These are phyloP conservation scores for Talaromyces sp. DNA, from an alignment of 2,329 filamentous ascomycete genomes.

Conservation along the genomic window DNA sequence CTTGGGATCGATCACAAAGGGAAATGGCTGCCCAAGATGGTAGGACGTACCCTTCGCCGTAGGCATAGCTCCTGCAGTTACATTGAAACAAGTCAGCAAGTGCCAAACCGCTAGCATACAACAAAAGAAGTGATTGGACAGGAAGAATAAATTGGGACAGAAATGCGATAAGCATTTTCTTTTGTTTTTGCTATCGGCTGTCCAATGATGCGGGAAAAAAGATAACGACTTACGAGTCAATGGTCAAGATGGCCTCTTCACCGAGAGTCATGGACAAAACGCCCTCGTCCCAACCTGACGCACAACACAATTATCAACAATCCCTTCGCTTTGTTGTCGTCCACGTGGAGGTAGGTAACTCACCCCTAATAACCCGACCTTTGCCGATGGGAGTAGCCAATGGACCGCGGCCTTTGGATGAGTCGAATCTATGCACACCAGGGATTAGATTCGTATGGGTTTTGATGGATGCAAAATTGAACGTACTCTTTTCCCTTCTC, in stretches of 20 bases:
- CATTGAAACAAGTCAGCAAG: slow-evolving; percentile 12
- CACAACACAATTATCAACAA: background rate
- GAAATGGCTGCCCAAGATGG: slow-evolving; percentile 2
- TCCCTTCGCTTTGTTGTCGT: background rate
- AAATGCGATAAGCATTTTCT: slow-evolving; percentile 5
- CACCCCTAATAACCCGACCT: slow-evolving; percentile 84
- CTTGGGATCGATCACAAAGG: background rate
- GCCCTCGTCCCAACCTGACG: slow-evolving; percentile 77
- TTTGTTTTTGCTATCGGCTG: background rate
- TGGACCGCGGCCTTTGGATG: slow-evolving; percentile 69
- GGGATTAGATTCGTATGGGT: slow-evolving; percentile 13
- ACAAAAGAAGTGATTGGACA: slow-evolving; percentile 17
- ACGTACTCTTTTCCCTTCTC: slow-evolving; percentile 67
- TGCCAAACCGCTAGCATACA: background rate
- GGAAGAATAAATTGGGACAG: background rate
- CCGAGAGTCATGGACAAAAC: slow-evolving; percentile 83
- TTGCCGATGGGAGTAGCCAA: slow-evolving; percentile 78
- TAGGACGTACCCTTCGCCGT: slow-evolving; percentile 40
- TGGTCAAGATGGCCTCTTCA: slow-evolving; percentile 83
- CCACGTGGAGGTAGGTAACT: slow-evolving; percentile 22
- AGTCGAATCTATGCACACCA: slow-evolving; percentile 73
- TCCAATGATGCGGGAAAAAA: slow-evolving; percentile 19
- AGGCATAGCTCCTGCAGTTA: slow-evolving; percentile 32
- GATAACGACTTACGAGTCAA: slow-evolving; percentile 62
- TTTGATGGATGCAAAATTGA: slow-evolving; percentile 14